phyloP scores from a whole-genome alignment of 208 protist species.

The Acanthamoeba rhysodes region DNA sequence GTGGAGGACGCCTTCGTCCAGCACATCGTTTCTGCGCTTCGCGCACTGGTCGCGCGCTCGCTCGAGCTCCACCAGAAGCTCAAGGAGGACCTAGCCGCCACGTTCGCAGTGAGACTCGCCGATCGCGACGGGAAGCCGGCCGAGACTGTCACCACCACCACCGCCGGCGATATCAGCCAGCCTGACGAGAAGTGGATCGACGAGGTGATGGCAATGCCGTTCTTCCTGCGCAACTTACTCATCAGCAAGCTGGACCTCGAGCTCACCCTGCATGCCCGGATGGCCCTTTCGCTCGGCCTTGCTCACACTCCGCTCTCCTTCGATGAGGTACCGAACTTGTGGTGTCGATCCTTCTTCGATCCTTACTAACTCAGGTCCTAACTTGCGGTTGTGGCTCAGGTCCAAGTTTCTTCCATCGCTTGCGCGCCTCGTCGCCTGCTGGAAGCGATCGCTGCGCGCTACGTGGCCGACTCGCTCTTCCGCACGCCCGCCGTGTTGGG shows the following conservation, averaged over 20 bases:
- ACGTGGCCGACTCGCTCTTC: constrained; percentile 59
- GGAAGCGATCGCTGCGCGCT: constrained; percentile 57
- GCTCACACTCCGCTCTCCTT: constrained; percentile 58
- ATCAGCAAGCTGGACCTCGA: constrained; percentile 61
- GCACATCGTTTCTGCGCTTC: neutral
- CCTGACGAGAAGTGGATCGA: neutral
- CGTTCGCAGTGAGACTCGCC: neutral
- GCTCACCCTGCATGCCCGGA: constrained; percentile 40
- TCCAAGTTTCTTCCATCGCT: neutral
- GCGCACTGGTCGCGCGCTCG: constrained; percentile 5
- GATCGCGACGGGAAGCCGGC: neutral
- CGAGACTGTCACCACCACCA: neutral
- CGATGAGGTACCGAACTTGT: constrained; percentile 1
- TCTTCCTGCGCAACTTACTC: constrained; percentile 24
- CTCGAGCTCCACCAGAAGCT: neutral
- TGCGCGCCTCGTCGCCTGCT: constrained; percentile 20
- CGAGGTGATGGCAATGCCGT: neutral
- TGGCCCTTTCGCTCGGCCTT: constrained; percentile 52
- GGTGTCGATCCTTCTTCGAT: neutral
- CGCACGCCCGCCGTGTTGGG: constrained; percentile 41
- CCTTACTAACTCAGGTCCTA: neutral
- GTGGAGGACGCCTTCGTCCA: constrained; percentile 66
- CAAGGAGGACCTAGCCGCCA: neutral
- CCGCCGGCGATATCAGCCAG: neutral
- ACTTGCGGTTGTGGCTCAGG: neutral